Evolutionary conservation across 2,329 filamentous ascomycete genomes (phyloP), one percentile per base, ranked within the genome.

Genomic region (Byssochlamys sp.): DNA sequence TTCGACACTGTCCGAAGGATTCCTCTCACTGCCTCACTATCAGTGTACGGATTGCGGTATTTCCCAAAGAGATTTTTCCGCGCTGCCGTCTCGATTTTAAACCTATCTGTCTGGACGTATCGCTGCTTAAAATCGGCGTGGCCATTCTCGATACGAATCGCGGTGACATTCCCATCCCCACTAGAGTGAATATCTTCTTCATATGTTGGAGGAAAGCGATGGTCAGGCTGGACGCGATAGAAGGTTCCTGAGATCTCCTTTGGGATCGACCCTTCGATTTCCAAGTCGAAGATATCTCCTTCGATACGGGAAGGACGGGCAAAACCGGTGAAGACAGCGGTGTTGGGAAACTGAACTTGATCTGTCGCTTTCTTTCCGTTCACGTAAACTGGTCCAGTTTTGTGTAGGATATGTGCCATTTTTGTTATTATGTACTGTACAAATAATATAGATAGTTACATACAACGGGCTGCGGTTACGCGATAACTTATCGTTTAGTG

Each of bases 1-100:
- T 84, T 84, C 2, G 77, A 76, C 0, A 81, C 80, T 0, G 80
- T 84, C 25, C 81, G 71, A 48, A 84, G 80, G 4, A 82, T 77
- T 1, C 80, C 79, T 54, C 77, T 77, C 4, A 83, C 80, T 59
- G 75, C 55, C 28, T 59, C 57, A 28, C 52, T 77, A 66, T 81
- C 80, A 54, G 80, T 83, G 60, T 75, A 82, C 0, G 80, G 79
- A 63, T 85, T 84, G 19, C 82, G 73, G 60, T 84, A 84, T 49
- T 77, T 73, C 0, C 82, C 82, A 55, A 84, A 82, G 12, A 84
- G 65, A 1, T 69, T 66, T 35, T 65, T 70, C 12, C 70, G 57
- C 1, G 73, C 75, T 39, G 67, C 67, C 2, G 65, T 71, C 60
- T 78, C 75, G 9, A 69, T 67, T 53, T 71, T 67, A 60, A 69